phyloP scores from a whole-genome alignment of 1,284 basidiomycete genomes.

The Ustilago shanxiensis region DNA sequence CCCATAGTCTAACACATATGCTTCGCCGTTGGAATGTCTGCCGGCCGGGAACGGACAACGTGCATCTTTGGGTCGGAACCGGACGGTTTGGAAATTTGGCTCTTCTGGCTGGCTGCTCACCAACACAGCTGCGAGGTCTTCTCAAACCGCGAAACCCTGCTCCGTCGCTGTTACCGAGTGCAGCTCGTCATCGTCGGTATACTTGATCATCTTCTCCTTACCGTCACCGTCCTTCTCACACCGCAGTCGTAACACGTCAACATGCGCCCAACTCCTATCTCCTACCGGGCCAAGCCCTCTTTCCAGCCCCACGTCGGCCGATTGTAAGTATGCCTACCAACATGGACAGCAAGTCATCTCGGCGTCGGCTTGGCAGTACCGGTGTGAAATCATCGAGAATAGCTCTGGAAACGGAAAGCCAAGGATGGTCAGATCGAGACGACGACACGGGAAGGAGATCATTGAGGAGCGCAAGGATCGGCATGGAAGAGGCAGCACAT shows the following conservation, averaged over 20 bases:
- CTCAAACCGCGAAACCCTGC: slow-evolving; percentile 4
- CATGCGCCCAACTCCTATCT: slow-evolving; percentile 49
- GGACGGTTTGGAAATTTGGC: slow-evolving; percentile 33
- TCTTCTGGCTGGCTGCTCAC: slow-evolving; percentile 9
- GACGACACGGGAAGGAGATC: too few species aligned
- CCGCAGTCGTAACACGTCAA: not conserved
- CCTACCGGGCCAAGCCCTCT: slow-evolving; percentile 50
- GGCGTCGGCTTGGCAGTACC: too few species aligned
- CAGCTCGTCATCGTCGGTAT: slow-evolving; percentile 6
- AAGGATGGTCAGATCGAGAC: too few species aligned
- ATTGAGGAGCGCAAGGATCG: too few species aligned
- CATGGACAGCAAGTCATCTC: not conserved
- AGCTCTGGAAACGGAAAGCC: too few species aligned
- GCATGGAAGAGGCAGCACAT: too few species aligned
- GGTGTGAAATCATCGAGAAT: not conserved
- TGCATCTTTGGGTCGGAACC: slow-evolving; percentile 30
- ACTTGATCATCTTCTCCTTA: slow-evolving; percentile 6
- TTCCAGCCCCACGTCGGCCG: slow-evolving; percentile 64
- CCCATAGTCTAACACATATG: not conserved
- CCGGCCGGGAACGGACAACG: slow-evolving; percentile 27
- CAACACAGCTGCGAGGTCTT: slow-evolving; percentile 14
- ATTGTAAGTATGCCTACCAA: slow-evolving; percentile 48
- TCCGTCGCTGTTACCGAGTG: not conserved
- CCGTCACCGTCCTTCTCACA: not conserved
- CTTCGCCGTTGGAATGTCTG: not conserved